phyloP scores from a whole-genome alignment of 2,329 filamentous ascomycete genomes.

The Apiospora pterosperma region DNA sequence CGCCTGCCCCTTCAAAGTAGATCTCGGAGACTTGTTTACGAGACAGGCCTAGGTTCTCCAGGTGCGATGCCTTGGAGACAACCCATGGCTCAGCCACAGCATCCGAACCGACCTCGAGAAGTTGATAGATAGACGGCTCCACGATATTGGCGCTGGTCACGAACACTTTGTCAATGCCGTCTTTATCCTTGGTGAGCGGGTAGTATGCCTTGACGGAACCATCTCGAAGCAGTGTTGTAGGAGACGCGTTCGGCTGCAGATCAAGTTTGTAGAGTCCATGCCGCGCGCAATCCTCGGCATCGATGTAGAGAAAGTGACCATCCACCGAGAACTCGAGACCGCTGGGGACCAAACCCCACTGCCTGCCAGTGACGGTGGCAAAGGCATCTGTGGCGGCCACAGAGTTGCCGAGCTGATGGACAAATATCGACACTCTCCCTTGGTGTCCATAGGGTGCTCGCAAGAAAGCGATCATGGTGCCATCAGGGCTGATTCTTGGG shows the following conservation, averaged over 20 bases:
- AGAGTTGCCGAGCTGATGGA: slow-evolving; percentile 24
- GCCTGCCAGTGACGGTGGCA: slow-evolving; percentile 20
- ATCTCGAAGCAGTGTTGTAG: slow-evolving; percentile 19
- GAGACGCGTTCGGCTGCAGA: slow-evolving; percentile 24
- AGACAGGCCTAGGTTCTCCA: slow-evolving; percentile 29
- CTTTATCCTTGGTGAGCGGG: slow-evolving; percentile 20
- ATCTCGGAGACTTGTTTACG: slow-evolving; percentile 36
- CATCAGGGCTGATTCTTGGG: slow-evolving; percentile 35
- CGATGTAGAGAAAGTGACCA: slow-evolving; percentile 30
- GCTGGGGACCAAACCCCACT: slow-evolving; percentile 25
- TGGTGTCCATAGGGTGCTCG: slow-evolving; percentile 19
- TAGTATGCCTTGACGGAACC: slow-evolving; percentile 26
- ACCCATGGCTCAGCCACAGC: slow-evolving; percentile 17
- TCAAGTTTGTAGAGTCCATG: slow-evolving; percentile 29
- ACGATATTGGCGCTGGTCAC: slow-evolving; percentile 34
- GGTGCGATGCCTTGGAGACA: slow-evolving; percentile 27
- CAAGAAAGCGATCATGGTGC: slow-evolving; percentile 31
- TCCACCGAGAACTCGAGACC: slow-evolving; percentile 32
- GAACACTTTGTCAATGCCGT: slow-evolving; percentile 26
- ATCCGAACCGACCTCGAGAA: slow-evolving; percentile 23
- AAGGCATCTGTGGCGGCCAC: slow-evolving; percentile 26
- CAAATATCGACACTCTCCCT: slow-evolving; percentile 25
- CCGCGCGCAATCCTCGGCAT: slow-evolving; percentile 30
- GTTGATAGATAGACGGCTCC: slow-evolving; percentile 34
- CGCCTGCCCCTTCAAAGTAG: slow-evolving; percentile 35